These are phyloP conservation scores for Drosera spatulata DNA, from an alignment of 179 eudicot genomes.

Conservation along the genomic window DNA sequence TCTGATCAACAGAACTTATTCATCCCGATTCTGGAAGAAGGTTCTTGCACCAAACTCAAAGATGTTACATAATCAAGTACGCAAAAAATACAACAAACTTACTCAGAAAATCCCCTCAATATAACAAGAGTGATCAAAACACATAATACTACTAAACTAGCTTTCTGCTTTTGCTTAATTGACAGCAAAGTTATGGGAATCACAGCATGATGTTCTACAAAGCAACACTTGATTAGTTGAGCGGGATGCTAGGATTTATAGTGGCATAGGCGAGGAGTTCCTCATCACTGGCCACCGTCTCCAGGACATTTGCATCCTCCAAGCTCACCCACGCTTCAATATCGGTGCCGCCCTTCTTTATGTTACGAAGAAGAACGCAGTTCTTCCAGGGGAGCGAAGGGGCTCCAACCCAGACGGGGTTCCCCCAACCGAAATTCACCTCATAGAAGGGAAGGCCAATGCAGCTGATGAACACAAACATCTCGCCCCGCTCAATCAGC, in stretches of 20 bases:
- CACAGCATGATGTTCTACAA: too few species aligned
- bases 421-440: slow-evolving; percentile 35
- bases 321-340: slow-evolving; percentile 38
- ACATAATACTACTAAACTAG: too few species aligned
- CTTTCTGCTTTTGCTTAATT: too few species aligned
- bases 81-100: too few species aligned
- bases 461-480: slow-evolving; percentile 12
- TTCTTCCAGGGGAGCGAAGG: slow-evolving; percentile 23
- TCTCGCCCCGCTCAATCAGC: background rate
- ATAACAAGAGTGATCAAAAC: too few species aligned
- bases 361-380: slow-evolving; percentile 11
- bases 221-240: background rate
- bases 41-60: too few species aligned
- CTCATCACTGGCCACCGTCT: slow-evolving; percentile 14
- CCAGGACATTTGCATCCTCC: slow-evolving; percentile 18
- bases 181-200: too few species aligned
- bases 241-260: slow-evolving; percentile 14
- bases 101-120: too few species aligned
- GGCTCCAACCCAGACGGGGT: slow-evolving; percentile 26
- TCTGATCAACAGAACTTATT: too few species aligned
- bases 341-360: slow-evolving; percentile 12
- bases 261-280: slow-evolving; percentile 29
- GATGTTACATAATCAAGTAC: too few species aligned
- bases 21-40: too few species aligned
- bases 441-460: slow-evolving; percentile 21